Base-by-base conservation (phyloP, 2,329 filamentous ascomycete genomes). In the Drechmeria coniospora region DNA sequence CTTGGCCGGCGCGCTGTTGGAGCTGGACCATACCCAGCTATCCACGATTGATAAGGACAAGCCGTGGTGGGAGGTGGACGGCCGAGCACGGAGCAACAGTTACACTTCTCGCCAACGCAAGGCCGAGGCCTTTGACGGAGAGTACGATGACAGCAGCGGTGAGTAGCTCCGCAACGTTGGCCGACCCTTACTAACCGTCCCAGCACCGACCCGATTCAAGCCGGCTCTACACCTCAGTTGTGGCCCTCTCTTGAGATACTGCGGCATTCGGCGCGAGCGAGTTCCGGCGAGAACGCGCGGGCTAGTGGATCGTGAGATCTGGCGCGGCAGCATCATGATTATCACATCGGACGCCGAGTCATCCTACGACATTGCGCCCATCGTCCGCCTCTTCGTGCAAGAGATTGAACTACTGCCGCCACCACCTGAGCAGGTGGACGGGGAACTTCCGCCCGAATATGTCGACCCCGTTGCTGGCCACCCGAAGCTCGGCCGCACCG, bases 281-380 rank as follows among this genome's bases (percentile, higher is more conserved):
- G 44, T 56, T 26, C 44, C 57, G 1, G 45, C 36, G 6, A 40
- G 46, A 28, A 26, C 44, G 9, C 38, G 30, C 36, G 38, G 44
- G 2, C 31, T 45, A 9, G 29, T 45, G 0, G 74, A 82, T 23
- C 68, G 73, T 28, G 82, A 93, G 42, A 74, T 87, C 13, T 98
- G 90, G 90, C 73, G 86, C 49, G 90, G 90, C 5, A 92, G 74
- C 34, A 67, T 95, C 32, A 84, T 98, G 82, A 93, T 98, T 42
- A 84, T 98, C 14, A 95, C 90, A 0, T 67, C 74, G 28, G 87
- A 98, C 45, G 66, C 71, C 2, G 69, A 78, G 22, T 95, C 87
- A 2, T 79, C 78, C 1, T 93, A 94, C 45, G 70, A 75, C 24
- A 74, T 82, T 26, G 68, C 68, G 0, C 90, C 90, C 4, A 80